Evolutionary conservation across 2,329 filamentous ascomycete species (phyloP).

Genomic region (Trichoderma atrobrunneum): DNA sequence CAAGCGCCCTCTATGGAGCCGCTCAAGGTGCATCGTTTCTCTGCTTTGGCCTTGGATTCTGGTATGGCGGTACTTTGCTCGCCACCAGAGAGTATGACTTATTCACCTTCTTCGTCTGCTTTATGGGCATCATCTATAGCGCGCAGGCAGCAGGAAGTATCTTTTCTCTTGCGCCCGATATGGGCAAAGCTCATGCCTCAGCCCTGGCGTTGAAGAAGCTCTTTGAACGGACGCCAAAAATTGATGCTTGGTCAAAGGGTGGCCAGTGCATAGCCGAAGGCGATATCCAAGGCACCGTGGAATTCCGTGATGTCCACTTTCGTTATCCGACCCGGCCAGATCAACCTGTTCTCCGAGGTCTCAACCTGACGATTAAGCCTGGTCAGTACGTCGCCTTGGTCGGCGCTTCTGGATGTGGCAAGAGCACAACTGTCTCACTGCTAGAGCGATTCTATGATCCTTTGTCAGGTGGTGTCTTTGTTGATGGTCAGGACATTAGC

Average conservation of each 20-base stretch:
- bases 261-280: slow-evolving; percentile 57
- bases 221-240: slow-evolving; percentile 76
- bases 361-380: slow-evolving; percentile 70
- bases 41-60: slow-evolving; percentile 84
- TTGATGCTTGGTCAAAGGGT: slow-evolving; percentile 76
- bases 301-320: slow-evolving; percentile 93
- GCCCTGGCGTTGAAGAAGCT: slow-evolving; percentile 76
- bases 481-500: slow-evolving; percentile 82
- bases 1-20: slow-evolving; percentile 75
- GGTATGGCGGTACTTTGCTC: slow-evolving; percentile 82
- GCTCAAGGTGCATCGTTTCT: slow-evolving; percentile 83
- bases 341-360: slow-evolving; percentile 83
- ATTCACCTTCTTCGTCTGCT: slow-evolving; percentile 91
- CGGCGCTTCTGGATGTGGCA: slow-evolving; percentile 91
- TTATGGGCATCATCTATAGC: slow-evolving; percentile 83
- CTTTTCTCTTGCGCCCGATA: slow-evolving; percentile 87
- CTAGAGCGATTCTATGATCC: slow-evolving; percentile 95
- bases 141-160: slow-evolving; percentile 87
- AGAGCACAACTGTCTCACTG: slow-evolving; percentile 88
- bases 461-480: slow-evolving; percentile 70
- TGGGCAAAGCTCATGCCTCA: slow-evolving; percentile 87
- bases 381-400: slow-evolving; percentile 87
- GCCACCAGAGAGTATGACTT: slow-evolving; percentile 67
- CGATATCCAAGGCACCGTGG: slow-evolving; percentile 72
- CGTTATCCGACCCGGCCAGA: slow-evolving; percentile 88